Conservation (phyloP, 2,329 filamentous ascomycete genomes). For the Acrodontium crateriforme region DNA sequence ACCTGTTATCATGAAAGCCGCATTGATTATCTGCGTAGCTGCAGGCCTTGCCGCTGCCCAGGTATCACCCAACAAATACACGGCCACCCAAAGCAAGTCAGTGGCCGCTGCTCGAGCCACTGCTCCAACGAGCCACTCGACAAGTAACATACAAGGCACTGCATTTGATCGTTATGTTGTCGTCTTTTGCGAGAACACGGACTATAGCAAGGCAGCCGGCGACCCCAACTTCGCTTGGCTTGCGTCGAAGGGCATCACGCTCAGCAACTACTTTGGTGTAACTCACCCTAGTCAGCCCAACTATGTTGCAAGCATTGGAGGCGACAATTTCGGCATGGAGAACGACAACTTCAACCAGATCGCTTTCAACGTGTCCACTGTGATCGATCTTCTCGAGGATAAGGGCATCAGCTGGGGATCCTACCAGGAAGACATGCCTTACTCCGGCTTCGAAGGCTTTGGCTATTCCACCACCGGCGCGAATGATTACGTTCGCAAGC, state of each 20-base stretch:
- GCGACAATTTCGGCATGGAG: constrained; percentile 56
- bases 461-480: constrained; percentile 27
- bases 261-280: constrained; percentile 33
- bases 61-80: constrained; percentile 24
- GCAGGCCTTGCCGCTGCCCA: too few relatives aligned
- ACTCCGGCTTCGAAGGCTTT: constrained; percentile 56
- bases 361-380: constrained; percentile 24
- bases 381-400: constrained; percentile 30
- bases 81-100: constrained; percentile 36
- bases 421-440: constrained; percentile 70
- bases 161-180: constrained; percentile 47
- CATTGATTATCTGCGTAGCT: too few relatives aligned
- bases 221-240: constrained; percentile 47
- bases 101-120: constrained; percentile 46
- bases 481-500: constrained; percentile 67
- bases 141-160: constrained; percentile 24
- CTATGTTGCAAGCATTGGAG: constrained; percentile 51
- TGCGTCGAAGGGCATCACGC: constrained; percentile 43
- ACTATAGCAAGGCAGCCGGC: constrained; percentile 47
- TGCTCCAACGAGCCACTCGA: constrained; percentile 46
- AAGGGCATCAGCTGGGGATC: constrained; percentile 36
- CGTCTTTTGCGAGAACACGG: constrained; percentile 64
- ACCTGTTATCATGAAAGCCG: too few relatives aligned
- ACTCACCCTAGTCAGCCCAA: constrained; percentile 63
- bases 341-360: constrained; percentile 45